Base-by-base conservation (phyloP, 2,329 filamentous ascomycete genomes). In the Fusarium sp. region DNA sequence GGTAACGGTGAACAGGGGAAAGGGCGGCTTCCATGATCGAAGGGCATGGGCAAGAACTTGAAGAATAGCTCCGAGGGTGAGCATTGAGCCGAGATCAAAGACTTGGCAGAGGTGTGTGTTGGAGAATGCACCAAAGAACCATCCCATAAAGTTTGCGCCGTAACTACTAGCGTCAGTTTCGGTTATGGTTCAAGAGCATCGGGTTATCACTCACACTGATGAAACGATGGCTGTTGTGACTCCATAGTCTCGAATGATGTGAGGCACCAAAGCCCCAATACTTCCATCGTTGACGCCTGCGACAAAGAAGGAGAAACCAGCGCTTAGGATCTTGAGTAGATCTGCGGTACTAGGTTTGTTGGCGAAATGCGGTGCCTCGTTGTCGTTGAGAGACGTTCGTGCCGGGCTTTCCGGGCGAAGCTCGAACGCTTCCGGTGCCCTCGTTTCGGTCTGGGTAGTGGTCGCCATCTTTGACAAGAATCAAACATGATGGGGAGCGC, bases 271-370 rank as follows among this genome's bases (percentile, higher is more conserved):
- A 2, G 89, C 84, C 4, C 90, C 90, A 1, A 91, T 79, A 63
- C 85, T 89, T 33, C 89, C 89, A 74, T 91, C 90, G 58, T 90
- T 91, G 48, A 87, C 81, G 0, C 90, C 89, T 0, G 89, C 88
- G 31, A 89, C 87, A 72, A 91, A 90, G 79, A 91, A 91, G 0
- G 87, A 88, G 66, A 90, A 86, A 1, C 84, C 85, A 4, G 86
- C 83, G 43, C 86, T 86, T 38, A 85, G 55, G 4, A 91, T 76
- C 72, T 88, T 89, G 36, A 86, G 63, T 2, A 71, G 6, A 1
- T 70, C 58, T 6, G 6, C 10, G 2, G 11, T 45, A 1, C 26
- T 57, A 6, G 63, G 58, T 2, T 68, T 67, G 6, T 24, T 46
- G 9, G 36, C 51, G 1, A 34, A 28, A 31, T 15, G n/a, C 1